phyloP scores from a whole-genome alignment of 305 asterid species.

The Solanum chacoense region DNA sequence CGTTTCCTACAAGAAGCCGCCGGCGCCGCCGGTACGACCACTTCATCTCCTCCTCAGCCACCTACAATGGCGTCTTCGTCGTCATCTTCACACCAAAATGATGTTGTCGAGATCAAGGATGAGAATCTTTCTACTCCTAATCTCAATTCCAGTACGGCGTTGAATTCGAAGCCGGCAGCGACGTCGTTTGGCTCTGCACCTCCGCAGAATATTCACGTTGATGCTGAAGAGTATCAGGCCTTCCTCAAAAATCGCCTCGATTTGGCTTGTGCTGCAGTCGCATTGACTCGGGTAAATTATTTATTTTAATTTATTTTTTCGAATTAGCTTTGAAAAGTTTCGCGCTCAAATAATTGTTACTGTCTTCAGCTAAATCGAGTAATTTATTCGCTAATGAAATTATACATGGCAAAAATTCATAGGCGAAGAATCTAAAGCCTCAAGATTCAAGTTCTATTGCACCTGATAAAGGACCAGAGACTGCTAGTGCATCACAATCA shows the following conservation, averaged over 20 bases:
- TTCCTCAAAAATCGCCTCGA: constrained; percentile 62
- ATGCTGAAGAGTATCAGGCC: constrained; percentile 52
- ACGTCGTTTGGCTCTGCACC: constrained; percentile 3
- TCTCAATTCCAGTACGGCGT: constrained; percentile 3
- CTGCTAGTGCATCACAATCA: constrained; percentile 24
- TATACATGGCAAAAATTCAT: not conserved
- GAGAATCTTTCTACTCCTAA: not conserved
- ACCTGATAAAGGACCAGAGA: constrained; percentile 40
- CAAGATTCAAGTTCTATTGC: constrained; percentile 21
- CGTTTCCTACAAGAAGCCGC: constrained; percentile 18
- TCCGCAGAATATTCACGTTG: constrained; percentile 26
- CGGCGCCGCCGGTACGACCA: not conserved
- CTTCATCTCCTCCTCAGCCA: not conserved
- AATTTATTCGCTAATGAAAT: not conserved
- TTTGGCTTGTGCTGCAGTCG: constrained; percentile 91
- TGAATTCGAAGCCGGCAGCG: not conserved
- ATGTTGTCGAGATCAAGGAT: constrained; percentile 34
- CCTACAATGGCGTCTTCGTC: constrained; percentile 2
- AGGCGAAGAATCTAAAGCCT: constrained; percentile 34
- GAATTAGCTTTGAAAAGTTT: not conserved
- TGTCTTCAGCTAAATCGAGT: not conserved
- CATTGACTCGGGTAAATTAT: constrained; percentile 52
- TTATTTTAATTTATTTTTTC: not conserved
- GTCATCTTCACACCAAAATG: constrained; percentile 7
- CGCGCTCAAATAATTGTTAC: not conserved